Conservation (phyloP, 495 filamentous ascomycete species). For the Pseudoneurospora amorphoporcata region DNA sequence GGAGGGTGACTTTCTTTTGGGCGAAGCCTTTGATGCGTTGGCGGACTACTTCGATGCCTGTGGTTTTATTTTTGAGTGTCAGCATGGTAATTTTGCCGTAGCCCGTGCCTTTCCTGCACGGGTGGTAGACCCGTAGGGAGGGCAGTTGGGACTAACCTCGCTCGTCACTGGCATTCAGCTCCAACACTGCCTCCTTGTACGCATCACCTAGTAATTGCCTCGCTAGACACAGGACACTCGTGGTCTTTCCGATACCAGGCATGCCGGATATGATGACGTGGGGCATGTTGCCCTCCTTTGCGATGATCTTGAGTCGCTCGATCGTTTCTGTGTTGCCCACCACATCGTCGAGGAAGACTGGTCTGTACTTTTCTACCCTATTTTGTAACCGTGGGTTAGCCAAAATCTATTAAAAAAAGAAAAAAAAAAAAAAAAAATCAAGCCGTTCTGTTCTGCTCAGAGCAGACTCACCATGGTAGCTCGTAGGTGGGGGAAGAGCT, state of each 20-base stretch:
- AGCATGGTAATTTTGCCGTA: neutral
- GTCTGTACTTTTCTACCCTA: conserved; percentile 98
- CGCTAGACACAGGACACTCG: conserved; percentile 86
- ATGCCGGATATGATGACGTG: conserved; percentile 98
- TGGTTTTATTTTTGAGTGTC: conserved; percentile 1
- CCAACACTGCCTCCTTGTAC: conserved; percentile 96
- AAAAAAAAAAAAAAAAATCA: no score
- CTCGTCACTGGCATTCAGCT: conserved; percentile 94
- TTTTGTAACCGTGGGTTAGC: neutral
- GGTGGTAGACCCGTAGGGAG: neutral
- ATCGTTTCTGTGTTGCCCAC: conserved; percentile 97
- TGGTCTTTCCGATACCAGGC: conserved; percentile 99
- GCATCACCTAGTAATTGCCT: conserved; percentile 83
- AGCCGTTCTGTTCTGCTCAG: neutral
- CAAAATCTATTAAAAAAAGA: no score
- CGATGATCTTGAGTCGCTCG: conserved; percentile 96
- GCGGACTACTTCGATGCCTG: conserved; percentile 94
- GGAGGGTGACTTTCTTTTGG: conserved; percentile 97
- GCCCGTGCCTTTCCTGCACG: neutral
- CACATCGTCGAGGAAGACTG: conserved; percentile 87
- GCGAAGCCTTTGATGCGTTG: conserved; percentile 98
- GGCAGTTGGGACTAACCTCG: conserved; percentile 44
- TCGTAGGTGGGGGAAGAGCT: conserved; percentile 59
- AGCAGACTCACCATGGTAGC: conserved; percentile 68
- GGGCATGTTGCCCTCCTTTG: conserved; percentile 98